Base-by-base conservation (phyloP, 2,329 filamentous ascomycete genomes). In the Helminthosporium solani region DNA sequence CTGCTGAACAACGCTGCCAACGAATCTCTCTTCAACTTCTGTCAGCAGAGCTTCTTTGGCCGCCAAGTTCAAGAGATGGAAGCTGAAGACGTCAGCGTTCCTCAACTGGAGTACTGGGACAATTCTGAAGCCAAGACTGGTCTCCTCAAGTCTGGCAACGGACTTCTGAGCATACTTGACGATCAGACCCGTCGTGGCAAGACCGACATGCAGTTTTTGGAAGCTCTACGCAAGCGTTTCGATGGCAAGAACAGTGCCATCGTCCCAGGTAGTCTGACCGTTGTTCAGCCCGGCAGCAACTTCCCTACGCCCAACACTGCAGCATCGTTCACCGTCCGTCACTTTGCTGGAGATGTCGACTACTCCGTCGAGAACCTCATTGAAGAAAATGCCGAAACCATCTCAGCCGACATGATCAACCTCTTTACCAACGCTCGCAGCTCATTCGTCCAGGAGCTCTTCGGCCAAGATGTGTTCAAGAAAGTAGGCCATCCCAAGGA, bases 271-370 rank as follows among this genome's bases (percentile, higher is more conserved):
- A 84, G 85, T 37, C 77, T 88, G 1, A 91, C 84, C 1, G 81
- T 88, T 21, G 84, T 86, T 53, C 77, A 95, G 20, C 89, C 89
- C 5, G 90, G 91, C 41, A 94, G 88, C 74, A 96, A 96, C 68
- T 96, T 96, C 70, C 76, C 86, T 40, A 92, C 91, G 0, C 86
- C 89, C 51, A 95, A 95, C 70, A 79, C 82, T 0, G 79, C 87
- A 0, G 86, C 90, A 4, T 81, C 82, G 8, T 99, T 99, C 73
- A 91, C 90, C 0, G 85, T 99, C 46, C 90, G 88, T 70, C 94
- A 99, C 70, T 99, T 95, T 70, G 92, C 92, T 31, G 94, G 94
- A 40, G 94, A 97, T 67, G 89, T 99, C 4, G 94, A 99, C 50
- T 99, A 99, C 65, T 85, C 89, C 2, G 81, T 95, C 50, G 86